Base-by-base conservation (phyloP, 345 rosid genomes). In the Theobroma cacao region DNA sequence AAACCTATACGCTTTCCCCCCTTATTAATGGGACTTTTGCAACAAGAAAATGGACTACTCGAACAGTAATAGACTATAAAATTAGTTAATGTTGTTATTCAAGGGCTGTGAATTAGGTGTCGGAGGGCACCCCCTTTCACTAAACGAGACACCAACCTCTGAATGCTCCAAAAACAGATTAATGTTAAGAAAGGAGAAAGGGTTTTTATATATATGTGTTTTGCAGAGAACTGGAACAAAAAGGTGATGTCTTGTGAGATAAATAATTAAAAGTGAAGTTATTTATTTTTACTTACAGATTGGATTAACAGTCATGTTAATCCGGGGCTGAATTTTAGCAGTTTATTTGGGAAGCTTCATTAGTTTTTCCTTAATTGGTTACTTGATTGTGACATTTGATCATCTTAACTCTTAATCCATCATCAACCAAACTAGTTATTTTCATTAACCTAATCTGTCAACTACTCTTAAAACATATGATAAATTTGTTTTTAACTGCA, bases 371-470 rank as follows among this genome's bases (percentile, higher is more conserved):
- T 34, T 33, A 14, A 3, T 47, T 12, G 14, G 3, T 47, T 47
- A 47, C 13, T 4, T 47, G 52, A 47, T 47, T 47, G 14, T 18
- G 52, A 47, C 52, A 47, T 47, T 14, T 47, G 52, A 47, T 47
- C 52, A 48, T 47, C 40, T 71, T 72, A 50, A 31, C 61, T 77
- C 47, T 62, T 62, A 76, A 75, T 52, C 43, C 66, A 75, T 72
- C 68, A 43, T 76, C 77, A 81, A 86, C 83, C 78, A 63, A 80
- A 77, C 84, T 45, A 50, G 75, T 74, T 85, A 82, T 52, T 84
- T 81, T 84, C 87, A 55, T 79, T 53, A 81, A 89, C 84, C 85
- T 86, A 77, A 84, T 82, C 79, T 36, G n/a, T 22, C 89, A 82
- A 82, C 80, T 10, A 80, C 76, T 83, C 50, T 68, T 58, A 45